These are phyloP conservation scores for Ascobolus immersus DNA, from an alignment of 495 filamentous ascomycete genomes.

Conservation along the genomic window DNA sequence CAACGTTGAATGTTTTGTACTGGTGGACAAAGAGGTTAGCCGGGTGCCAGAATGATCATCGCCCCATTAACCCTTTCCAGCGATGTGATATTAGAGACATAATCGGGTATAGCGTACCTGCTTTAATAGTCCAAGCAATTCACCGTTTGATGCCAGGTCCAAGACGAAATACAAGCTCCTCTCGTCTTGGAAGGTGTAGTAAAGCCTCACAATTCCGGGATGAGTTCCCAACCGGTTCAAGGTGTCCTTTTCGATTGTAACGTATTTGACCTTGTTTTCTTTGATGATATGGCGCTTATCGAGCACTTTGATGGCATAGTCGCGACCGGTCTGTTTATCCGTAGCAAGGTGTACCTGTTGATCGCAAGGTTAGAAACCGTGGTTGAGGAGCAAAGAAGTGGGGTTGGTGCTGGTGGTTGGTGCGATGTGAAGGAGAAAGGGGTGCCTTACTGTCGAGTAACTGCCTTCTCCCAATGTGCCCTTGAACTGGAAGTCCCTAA, in stretches of 20 bases:
- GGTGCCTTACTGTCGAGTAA: slow-evolving; percentile 58
- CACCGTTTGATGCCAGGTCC: slow-evolving; percentile 77
- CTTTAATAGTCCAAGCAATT: slow-evolving; percentile 79
- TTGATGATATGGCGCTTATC: slow-evolving; percentile 99
- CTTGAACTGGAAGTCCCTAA: slow-evolving; percentile 89
- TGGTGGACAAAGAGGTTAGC: slow-evolving; percentile 12
- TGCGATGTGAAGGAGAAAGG: background rate
- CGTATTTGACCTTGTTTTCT: slow-evolving; percentile 99
- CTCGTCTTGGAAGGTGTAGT: slow-evolving; percentile 98
- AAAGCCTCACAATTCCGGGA: slow-evolving; percentile 85
- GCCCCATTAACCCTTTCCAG: background rate
- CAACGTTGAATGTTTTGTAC: slow-evolving; percentile 81
- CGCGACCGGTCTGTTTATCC: slow-evolving; percentile 79
- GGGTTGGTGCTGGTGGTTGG: background rate
- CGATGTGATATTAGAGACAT: background rate
- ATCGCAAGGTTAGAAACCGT: background rate
- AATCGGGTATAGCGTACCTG: slow-evolving; percentile 19
- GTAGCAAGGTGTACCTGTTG: slow-evolving; percentile 45
- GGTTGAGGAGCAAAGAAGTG: slow-evolving; percentile 1
- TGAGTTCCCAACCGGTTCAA: slow-evolving; percentile 89
- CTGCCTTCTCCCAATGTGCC: slow-evolving; percentile 84
- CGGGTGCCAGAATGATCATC: background rate
- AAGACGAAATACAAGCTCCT: slow-evolving; percentile 88
- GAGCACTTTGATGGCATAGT: slow-evolving; percentile 95
- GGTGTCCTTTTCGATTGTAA: slow-evolving; percentile 98